phyloP scores from a whole-genome alignment of 2,329 filamentous ascomycete genomes.

The Drechslerella coelobrocha region DNA sequence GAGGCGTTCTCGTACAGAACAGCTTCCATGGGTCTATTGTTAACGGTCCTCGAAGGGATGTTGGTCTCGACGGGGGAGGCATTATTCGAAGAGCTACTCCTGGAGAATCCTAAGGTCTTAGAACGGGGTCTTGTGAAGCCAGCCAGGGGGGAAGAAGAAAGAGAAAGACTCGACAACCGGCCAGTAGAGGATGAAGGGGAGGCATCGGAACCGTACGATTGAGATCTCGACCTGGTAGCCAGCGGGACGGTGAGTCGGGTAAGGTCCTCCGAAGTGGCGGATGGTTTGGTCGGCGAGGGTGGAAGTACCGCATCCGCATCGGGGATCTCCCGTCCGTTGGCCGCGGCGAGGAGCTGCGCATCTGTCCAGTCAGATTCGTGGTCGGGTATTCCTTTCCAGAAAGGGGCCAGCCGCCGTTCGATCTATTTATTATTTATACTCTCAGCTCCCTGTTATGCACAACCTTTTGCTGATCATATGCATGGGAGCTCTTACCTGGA shows the following conservation, averaged over 20 bases:
- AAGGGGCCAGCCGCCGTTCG: constrained; percentile 88
- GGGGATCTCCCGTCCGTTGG: constrained; percentile 81
- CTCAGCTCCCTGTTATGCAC: constrained; percentile 3
- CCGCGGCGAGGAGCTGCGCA: constrained; percentile 90
- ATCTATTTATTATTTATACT: constrained; percentile 67
- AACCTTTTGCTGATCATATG: not conserved
- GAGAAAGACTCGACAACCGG: constrained; percentile 64
- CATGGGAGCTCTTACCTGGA: constrained; percentile 71
- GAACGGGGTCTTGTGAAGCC: constrained; percentile 75
- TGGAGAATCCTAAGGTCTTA: constrained; percentile 84
- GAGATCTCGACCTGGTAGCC: constrained; percentile 68
- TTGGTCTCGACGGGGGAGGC: constrained; percentile 53
- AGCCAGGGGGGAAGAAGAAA: constrained; percentile 55
- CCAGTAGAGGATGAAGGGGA: constrained; percentile 63
- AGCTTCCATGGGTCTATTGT: constrained; percentile 91
- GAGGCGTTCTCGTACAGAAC: constrained; percentile 88
- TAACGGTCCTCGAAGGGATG: constrained; percentile 58
- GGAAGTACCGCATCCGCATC: constrained; percentile 78
- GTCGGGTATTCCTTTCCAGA: constrained; percentile 93
- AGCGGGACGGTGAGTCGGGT: constrained; percentile 81
- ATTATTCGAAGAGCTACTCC: constrained; percentile 55
- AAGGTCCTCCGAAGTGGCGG: constrained; percentile 66
- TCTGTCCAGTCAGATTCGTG: constrained; percentile 90
- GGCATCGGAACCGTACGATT: constrained; percentile 78
- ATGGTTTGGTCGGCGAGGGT: constrained; percentile 63